Conservation (phyloP, 2,329 filamentous ascomycete genomes). For the Talaromyces atroroseus region DNA sequence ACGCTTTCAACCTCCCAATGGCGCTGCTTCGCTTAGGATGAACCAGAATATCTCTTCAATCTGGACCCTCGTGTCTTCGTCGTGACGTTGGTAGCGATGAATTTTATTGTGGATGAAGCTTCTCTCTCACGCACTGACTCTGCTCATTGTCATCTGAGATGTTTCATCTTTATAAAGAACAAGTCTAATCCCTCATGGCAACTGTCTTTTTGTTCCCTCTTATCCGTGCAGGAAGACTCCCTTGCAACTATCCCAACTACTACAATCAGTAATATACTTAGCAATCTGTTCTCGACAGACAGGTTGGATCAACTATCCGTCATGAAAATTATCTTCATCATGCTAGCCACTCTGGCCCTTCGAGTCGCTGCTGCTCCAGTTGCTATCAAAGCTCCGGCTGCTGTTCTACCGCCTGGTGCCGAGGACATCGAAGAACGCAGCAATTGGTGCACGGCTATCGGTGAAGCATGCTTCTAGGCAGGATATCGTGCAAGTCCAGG, state of each 20-base stretch:
- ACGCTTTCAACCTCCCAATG: neutral
- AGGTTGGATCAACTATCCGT: neutral
- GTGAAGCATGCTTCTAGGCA: neutral
- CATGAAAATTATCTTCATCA: neutral
- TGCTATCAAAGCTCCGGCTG: neutral
- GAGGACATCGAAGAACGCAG: neutral
- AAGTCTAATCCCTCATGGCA: neutral
- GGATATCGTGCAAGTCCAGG: neutral
- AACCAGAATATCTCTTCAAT: neutral
- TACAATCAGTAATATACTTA: neutral
- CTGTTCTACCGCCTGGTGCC: neutral
- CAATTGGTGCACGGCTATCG: neutral
- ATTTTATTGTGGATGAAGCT: neutral
- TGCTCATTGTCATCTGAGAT: neutral
- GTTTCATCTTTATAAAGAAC: neutral
- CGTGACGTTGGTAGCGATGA: neutral
- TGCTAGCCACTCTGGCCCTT: neutral
- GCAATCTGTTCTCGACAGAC: neutral
- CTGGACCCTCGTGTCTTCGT: neutral
- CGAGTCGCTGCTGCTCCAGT: slow-evolving; percentile 1
- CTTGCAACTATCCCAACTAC: neutral
- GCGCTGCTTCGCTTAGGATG: neutral
- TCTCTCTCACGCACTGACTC: neutral
- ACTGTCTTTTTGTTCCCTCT: neutral
- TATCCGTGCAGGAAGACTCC: neutral